phyloP scores from a whole-genome alignment of 495 filamentous ascomycete genomes.

The Penicillium taxi region DNA sequence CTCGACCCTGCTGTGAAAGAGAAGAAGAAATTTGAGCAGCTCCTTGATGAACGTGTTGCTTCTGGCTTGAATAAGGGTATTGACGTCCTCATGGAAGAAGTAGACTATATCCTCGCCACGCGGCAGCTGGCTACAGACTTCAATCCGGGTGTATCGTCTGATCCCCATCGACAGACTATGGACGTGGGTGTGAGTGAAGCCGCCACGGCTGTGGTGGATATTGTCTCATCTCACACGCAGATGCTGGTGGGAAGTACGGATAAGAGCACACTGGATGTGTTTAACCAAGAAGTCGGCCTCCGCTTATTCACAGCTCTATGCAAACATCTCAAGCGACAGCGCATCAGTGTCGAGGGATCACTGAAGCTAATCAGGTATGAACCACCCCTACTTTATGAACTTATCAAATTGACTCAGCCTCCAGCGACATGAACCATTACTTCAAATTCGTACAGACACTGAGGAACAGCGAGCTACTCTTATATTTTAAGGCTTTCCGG shows the following conservation, averaged over 20 bases:
- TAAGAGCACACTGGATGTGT: slow-evolving; percentile 95
- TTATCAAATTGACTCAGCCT: slow-evolving; percentile 8
- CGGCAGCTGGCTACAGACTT: slow-evolving; percentile 83
- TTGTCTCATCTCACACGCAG: slow-evolving; percentile 78
- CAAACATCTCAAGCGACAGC: slow-evolving; percentile 95
- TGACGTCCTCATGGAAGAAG: slow-evolving; percentile 96
- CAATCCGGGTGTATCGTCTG: slow-evolving; percentile 58
- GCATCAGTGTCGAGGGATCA: slow-evolving; percentile 82
- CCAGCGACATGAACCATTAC: slow-evolving; percentile 89
- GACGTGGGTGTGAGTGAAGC: slow-evolving; percentile 80
- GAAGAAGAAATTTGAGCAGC: slow-evolving; percentile 98
- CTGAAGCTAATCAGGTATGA: slow-evolving; percentile 77
- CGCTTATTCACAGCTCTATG: slow-evolving; percentile 83
- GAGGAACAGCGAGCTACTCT: slow-evolving; percentile 70
- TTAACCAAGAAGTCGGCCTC: slow-evolving; percentile 95
- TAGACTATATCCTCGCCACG: slow-evolving; percentile 89
- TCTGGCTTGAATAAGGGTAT: slow-evolving; percentile 96
- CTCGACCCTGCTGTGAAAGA: slow-evolving; percentile 82
- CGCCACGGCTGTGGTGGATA: slow-evolving; percentile 69
- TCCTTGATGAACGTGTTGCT: slow-evolving; percentile 95
- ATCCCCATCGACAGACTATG: slow-evolving; percentile 39
- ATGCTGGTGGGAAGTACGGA: slow-evolving; percentile 92
- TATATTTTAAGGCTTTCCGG: slow-evolving; percentile 86
- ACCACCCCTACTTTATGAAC: not conserved
- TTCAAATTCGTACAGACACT: slow-evolving; percentile 74